phyloP scores from a whole-genome alignment of 306 rosid species.

The Delonix regia region DNA sequence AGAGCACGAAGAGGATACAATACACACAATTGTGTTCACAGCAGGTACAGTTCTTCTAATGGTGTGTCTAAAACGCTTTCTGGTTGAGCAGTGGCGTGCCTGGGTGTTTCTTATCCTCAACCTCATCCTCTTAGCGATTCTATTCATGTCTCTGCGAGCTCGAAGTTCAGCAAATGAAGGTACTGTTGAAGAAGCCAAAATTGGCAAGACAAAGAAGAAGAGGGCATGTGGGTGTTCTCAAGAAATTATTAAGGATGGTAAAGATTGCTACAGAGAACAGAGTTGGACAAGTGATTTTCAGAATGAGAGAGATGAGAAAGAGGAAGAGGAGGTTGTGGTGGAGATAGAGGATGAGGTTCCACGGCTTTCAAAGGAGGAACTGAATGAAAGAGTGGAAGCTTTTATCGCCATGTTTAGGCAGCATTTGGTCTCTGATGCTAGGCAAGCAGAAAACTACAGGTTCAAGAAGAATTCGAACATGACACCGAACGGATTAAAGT shows the following conservation, averaged over 20 bases:
- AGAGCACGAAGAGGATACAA: conserved; percentile 51
- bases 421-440: conserved; percentile 84
- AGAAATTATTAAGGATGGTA: conserved; percentile 40
- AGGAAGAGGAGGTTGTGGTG: conserved; percentile 23
- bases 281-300: conserved; percentile 22
- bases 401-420: conserved; percentile 90
- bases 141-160: conserved; percentile 67
- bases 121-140: conserved; percentile 73
- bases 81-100: conserved; percentile 79
- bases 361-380: conserved; percentile 75
- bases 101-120: conserved; percentile 85
- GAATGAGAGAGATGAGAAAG: conserved; percentile 37
- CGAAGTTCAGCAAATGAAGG: conserved; percentile 25
- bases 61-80: conserved; percentile 69
- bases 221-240: conserved; percentile 24
- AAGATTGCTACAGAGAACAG: conserved; percentile 34
- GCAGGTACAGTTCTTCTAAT: conserved; percentile 71
- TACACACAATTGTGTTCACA: conserved; percentile 56
- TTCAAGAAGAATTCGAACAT: conserved; percentile 25
- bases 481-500: conserved; percentile 40
- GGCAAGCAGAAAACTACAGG: conserved; percentile 41
- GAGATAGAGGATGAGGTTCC: conserved; percentile 42
- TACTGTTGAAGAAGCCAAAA: conserved; percentile 31
- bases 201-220: conserved; percentile 33
- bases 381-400: conserved; percentile 93